A percentile compares a stretch with the other conserved stretches of the same genome.
Evolutionary conservation across 2,329 filamentous ascomycete species (phyloP).

Genomic region (Penicillium sp.): DNA sequence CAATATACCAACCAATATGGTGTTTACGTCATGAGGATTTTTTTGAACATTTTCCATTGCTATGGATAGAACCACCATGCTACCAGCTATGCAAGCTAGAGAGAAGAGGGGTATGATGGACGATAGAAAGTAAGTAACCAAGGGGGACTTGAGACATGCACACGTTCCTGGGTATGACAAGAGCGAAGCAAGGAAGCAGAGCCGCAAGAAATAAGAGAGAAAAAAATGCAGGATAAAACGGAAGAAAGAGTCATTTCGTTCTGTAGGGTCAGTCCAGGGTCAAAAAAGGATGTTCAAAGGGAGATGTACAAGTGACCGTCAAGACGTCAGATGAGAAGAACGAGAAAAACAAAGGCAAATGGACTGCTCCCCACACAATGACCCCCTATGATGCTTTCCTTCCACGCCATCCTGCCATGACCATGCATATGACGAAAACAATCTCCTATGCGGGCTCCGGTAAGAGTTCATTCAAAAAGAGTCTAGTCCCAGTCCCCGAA

Average conservation of each 20-base stretch:
- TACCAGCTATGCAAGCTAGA: constrained; percentile 14
- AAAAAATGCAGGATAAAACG: neutral
- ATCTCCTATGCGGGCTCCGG: constrained; percentile 32
- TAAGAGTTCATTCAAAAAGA: constrained; percentile 32
- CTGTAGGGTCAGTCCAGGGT: constrained; percentile 14
- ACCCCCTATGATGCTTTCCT: constrained; percentile 32
- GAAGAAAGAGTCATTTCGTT: constrained; percentile 2
- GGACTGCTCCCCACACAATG: constrained; percentile 29
- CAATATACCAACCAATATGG: neutral
- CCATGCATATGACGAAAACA: constrained; percentile 33
- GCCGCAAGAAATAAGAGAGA: constrained; percentile 2
- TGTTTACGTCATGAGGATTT: neutral
- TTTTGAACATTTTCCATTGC: constrained; percentile 9
- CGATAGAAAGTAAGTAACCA: constrained; percentile 3
- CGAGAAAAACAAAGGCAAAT: constrained; percentile 14
- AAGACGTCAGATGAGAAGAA: constrained; percentile 10
- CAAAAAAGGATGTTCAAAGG: neutral
- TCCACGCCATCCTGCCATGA: constrained; percentile 27
- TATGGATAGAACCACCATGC: constrained; percentile 8
- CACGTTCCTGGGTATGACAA: constrained; percentile 19
- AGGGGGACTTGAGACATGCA: constrained; percentile 21
- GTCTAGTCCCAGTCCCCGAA: constrained; percentile 36
- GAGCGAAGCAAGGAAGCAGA: constrained; percentile 12
- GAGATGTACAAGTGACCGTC: constrained; percentile 10
- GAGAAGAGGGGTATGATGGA: constrained; percentile 5